A percentile compares a stretch with the other conserved stretches of the same genome.
phyloP scores from a whole-genome alignment of 1,284 basidiomycete species.

The Takashimella tepidaria region DNA sequence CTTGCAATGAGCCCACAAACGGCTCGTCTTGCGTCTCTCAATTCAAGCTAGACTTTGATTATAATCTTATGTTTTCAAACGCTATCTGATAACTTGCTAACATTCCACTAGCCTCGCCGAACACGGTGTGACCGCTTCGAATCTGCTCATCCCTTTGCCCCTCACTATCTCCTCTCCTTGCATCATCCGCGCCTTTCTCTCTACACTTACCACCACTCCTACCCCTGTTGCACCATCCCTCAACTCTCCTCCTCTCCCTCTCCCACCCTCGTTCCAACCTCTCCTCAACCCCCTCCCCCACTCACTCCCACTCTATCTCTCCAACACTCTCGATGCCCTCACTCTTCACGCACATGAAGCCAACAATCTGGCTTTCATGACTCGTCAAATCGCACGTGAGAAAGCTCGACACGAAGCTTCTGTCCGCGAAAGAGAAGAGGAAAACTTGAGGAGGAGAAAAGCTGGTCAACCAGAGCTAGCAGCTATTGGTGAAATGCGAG shows the following conservation, averaged over 20 bases:
- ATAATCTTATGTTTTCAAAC: no score
- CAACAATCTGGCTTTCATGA: constrained; percentile 87
- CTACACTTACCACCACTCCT: constrained; percentile 56
- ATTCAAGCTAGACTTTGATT: no score
- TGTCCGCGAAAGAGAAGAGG: constrained; percentile 79
- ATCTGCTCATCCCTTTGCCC: constrained; percentile 84
- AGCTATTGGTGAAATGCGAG: constrained; percentile 72
- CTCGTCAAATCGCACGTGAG: constrained; percentile 86
- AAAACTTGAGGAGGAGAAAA: constrained; percentile 74
- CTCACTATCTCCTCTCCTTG: constrained; percentile 82
- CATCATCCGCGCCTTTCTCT: constrained; percentile 78
- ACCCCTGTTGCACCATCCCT: constrained; percentile 36
- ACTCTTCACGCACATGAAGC: constrained; percentile 85
- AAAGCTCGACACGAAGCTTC: constrained; percentile 74
- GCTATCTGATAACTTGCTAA: constrained; percentile 4
- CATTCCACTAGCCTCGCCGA: constrained; percentile 65
- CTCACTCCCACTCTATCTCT: constrained; percentile 55
- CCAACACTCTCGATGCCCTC: constrained; percentile 76
- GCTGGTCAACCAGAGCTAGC: constrained; percentile 83
- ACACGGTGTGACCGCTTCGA: constrained; percentile 81
- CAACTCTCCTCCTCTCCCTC: constrained; percentile 40
- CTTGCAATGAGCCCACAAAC: no score
- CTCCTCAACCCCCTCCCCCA: constrained; percentile 48
- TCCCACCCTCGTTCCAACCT: constrained; percentile 53
- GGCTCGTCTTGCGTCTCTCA: no score